Conservation (phyloP, 2,329 filamentous ascomycete genomes). For the Colletotrichum eleusines region DNA sequence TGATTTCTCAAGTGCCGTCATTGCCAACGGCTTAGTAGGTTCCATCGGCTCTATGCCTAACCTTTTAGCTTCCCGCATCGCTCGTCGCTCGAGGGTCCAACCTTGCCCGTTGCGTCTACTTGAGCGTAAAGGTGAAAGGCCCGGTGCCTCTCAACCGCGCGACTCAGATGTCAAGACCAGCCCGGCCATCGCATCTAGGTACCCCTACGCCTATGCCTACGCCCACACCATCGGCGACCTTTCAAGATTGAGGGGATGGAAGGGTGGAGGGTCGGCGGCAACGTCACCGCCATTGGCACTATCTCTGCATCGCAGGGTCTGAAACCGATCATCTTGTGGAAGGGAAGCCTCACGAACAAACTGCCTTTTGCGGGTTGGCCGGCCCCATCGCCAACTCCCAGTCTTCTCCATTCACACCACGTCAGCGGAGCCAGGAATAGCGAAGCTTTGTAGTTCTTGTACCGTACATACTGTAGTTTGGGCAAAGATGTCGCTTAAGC, state of each 20-base stretch:
- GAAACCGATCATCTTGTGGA: constrained; percentile 30
- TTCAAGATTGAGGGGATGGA: no score
- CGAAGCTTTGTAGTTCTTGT: background rate
- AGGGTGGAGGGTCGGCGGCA: no score
- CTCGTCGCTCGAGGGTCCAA: constrained; percentile 3
- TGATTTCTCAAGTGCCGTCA: constrained; percentile 31
- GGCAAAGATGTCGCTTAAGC: background rate
- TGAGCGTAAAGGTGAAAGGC: background rate
- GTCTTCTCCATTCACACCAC: background rate
- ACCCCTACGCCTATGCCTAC: background rate
- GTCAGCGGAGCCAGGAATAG: background rate
- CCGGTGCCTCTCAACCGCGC: background rate
- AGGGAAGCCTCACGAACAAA: background rate
- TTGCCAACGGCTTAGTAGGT: constrained; percentile 29
- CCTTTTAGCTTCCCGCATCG: background rate
- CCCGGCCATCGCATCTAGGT: background rate
- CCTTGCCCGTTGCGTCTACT: constrained; percentile 12
- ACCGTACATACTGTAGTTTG: background rate
- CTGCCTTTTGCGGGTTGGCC: constrained; percentile 17
- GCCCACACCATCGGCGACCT: background rate
- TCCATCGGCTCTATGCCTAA: constrained; percentile 13
- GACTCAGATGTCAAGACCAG: background rate
- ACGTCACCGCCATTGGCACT: background rate
- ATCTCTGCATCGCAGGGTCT: constrained; percentile 36
- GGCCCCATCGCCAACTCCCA: constrained; percentile 12